These are phyloP conservation scores for Stramenopiles sp. DNA, from an alignment of 352 stramenopile species.

Conservation along the genomic window DNA sequence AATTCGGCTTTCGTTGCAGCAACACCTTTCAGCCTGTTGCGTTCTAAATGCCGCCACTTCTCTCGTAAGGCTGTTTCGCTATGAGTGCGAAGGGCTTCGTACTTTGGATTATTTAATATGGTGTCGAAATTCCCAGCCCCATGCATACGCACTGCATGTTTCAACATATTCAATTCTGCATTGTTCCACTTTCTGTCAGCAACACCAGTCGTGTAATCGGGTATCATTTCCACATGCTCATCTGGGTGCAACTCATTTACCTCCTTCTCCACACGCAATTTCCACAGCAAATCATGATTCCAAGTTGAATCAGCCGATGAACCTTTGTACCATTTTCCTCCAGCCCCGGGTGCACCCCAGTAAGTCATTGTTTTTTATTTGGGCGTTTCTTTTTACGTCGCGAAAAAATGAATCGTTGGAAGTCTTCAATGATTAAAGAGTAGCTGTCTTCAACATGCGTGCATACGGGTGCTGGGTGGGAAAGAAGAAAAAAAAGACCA, in stretches of 20 bases:
- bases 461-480: no score
- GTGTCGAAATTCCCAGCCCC: not conserved
- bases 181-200: not conserved
- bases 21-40: not conserved
- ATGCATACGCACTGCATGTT: not conserved
- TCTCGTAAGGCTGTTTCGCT: not conserved
- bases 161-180: not conserved
- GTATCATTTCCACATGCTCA: not conserved
- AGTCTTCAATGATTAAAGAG: no score
- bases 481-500: no score
- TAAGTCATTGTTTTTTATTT: not conserved
- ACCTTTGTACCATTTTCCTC: not conserved
- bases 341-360: not conserved
- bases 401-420: no score
- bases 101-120: not conserved
- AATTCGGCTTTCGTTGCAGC: not conserved
- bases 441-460: no score
- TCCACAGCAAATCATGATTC: not conserved
- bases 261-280: not conserved
- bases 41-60: not conserved
- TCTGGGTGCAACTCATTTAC: not conserved
- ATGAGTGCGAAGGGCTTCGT: not conserved
- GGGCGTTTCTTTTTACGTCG: no score
- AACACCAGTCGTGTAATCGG: not conserved
- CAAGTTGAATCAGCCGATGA: not conserved